Evolutionary conservation across 768 basidiomycete genomes (phyloP).

Genomic region (Hygrophorus pudorinus): DNA sequence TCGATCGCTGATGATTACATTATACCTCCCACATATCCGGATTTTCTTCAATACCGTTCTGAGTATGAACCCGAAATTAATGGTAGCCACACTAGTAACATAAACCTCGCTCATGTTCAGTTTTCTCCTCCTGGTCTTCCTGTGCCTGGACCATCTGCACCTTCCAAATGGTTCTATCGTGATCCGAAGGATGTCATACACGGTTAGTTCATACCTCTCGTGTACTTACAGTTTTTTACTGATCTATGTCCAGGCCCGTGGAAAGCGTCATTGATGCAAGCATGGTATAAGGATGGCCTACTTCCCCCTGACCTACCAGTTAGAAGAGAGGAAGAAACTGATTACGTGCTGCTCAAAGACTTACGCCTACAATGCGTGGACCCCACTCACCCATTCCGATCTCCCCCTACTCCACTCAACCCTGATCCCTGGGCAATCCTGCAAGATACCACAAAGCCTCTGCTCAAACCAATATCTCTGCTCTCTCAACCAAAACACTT

Average conservation of each 20-base stretch:
- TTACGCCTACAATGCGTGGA: slow-evolving; percentile 71
- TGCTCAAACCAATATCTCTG: slow-evolving; percentile 66
- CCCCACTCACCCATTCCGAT: slow-evolving; percentile 70
- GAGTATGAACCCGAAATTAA: slow-evolving; percentile 49
- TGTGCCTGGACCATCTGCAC: slow-evolving; percentile 54
- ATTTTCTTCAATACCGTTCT: slow-evolving; percentile 62
- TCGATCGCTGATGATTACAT: slow-evolving; percentile 85
- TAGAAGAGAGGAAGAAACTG: slow-evolving; percentile 61
- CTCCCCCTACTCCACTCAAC: slow-evolving; percentile 28
- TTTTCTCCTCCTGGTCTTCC: slow-evolving; percentile 77
- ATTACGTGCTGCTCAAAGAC: slow-evolving; percentile 62
- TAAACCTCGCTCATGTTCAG: slow-evolving; percentile 50
- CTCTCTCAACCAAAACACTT: slow-evolving; percentile 73
- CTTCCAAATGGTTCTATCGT: slow-evolving; percentile 73
- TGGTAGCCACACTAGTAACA: slow-evolving; percentile 21
- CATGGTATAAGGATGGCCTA: slow-evolving; percentile 80
- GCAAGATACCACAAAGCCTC: slow-evolving; percentile 35
- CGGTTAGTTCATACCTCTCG: slow-evolving; percentile 34
- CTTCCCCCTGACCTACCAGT: slow-evolving; percentile 78
- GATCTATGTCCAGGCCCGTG: slow-evolving; percentile 53
- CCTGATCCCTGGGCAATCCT: slow-evolving; percentile 9
- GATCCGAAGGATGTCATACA: slow-evolving; percentile 76
- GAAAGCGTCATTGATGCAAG: slow-evolving; percentile 82
- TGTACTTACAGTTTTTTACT: not conserved
- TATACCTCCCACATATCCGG: slow-evolving; percentile 83